Base-by-base conservation (phyloP, 768 basidiomycete genomes). In the Panaeolus papilionaceus region DNA sequence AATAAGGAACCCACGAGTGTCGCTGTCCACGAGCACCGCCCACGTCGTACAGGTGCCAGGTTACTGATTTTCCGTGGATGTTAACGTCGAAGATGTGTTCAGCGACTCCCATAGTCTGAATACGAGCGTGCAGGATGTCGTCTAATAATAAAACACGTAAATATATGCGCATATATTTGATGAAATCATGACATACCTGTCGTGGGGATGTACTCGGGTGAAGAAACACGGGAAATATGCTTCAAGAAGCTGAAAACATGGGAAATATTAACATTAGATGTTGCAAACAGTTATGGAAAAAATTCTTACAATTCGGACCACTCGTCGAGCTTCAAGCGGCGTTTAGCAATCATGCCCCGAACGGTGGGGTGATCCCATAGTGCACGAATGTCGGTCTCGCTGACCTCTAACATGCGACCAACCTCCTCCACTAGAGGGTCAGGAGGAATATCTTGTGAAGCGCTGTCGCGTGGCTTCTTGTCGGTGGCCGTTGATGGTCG, bases 31-130 rank as follows among this genome's bases (percentile, higher is more conserved):
- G 81, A 51, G 88, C 88, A 66, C 91, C 90, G 68, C 91, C 89
- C 18, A 92, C 89, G 69, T 91, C 91, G 79, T 81, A 91, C 16
- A 92, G 80, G 73, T 89, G 88, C 90, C 89, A 92, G 14, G 90
- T 88, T 12, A 93, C 90, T 33, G 82, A 79, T 75, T 90, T 93
- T 14, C 92, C 92, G 69, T 92, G 91, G 47, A 94, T 87, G 61
- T 90, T 88, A 38, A 95, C 90, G 65, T 93, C 92, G 71, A 95
- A 95, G 38, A 89, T 82, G 71, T 95, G 93, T 76, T 95, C 93
- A 0, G 92, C 86, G 4, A 95, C 90, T 0, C 93, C 93, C 89
- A 95, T 93, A 7, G 93, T 95, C 74, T 94, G 94, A 64, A 95
- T 91, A 40, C 93, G 90, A n/a, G 92, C 93, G 74, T 93, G 92